Evolutionary conservation across 1,284 basidiomycete genomes (phyloP).

Genomic region (Cutaneotrichosporon cutaneum): DNA sequence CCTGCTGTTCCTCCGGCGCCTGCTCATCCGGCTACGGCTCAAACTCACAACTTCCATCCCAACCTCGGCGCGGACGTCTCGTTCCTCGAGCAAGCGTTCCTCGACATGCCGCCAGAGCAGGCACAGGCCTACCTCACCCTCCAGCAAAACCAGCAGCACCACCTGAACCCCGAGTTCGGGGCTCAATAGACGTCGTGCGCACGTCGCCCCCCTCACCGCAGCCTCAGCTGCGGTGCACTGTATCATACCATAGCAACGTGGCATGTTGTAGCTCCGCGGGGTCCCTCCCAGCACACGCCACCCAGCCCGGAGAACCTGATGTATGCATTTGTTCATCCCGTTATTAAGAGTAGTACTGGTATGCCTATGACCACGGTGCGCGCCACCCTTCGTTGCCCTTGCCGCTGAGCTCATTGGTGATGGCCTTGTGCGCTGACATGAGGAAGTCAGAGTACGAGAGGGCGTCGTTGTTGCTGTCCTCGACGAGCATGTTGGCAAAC

Average conservation of each 20-base stretch:
- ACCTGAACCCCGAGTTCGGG: not conserved
- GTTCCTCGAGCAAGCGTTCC: not conserved
- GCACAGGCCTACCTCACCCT: not conserved
- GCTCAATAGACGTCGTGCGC: not conserved
- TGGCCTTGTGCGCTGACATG: slow-evolving; percentile 51
- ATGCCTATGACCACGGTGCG: slow-evolving; percentile 35
- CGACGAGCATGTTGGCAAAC: slow-evolving; percentile 93
- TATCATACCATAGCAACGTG: not conserved
- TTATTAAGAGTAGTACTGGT: slow-evolving; percentile 5
- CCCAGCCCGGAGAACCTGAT: slow-evolving; percentile 1
- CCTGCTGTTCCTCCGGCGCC: not conserved
- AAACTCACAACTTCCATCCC: not conserved
- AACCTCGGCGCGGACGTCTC: not conserved
- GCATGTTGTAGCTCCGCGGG: not conserved
- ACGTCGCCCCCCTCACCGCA: not conserved
- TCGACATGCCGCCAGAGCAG: not conserved
- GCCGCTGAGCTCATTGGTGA: slow-evolving; percentile 53
- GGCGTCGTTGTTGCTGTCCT: slow-evolving; percentile 94
- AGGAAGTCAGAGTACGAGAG: slow-evolving; percentile 77
- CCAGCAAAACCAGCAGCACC: not conserved
- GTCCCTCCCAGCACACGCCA: not conserved
- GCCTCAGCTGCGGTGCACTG: not conserved
- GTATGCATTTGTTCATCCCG: slow-evolving; percentile 7
- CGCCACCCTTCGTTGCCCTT: slow-evolving; percentile 49
- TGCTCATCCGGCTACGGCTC: not conserved